These are phyloP conservation scores for Kodamaea sp. DNA, from an alignment of 1,139 yeast species.

Conservation along the genomic window DNA sequence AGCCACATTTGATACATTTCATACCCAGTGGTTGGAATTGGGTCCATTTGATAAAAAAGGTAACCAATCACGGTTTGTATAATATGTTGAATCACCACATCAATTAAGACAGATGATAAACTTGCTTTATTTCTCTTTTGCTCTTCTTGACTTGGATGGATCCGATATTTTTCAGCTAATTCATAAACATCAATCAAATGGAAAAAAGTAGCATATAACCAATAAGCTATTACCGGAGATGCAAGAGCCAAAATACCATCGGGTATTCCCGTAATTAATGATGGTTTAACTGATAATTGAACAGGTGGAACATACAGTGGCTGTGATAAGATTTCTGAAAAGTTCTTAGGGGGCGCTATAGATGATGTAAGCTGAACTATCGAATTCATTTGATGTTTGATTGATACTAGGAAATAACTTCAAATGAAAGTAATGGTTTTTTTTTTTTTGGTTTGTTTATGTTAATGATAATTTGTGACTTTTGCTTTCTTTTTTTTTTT, in stretches of 20 bases:
- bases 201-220: conserved; percentile 73
- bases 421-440: no score
- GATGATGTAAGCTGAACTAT: conserved; percentile 1
- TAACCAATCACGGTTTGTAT: conserved; percentile 75
- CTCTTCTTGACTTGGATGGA: conserved; percentile 90
- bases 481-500: no score
- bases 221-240: conserved; percentile 77
- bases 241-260: conserved; percentile 73
- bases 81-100: conserved; percentile 79
- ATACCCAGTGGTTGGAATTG: conserved; percentile 64
- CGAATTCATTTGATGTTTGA: no score
- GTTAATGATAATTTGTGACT: no score
- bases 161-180: conserved; percentile 76
- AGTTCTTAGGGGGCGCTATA: conserved; percentile 17
- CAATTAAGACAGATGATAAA: conserved; percentile 63
- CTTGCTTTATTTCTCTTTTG: conserved; percentile 70
- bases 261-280: conserved; percentile 54
- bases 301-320: conserved; percentile 10
- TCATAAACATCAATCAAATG: conserved; percentile 70
- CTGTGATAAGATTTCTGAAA: conserved; percentile 16
- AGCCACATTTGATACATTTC: conserved; percentile 71
- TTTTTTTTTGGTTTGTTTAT: no score
- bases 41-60: conserved; percentile 53
- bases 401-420: no score
- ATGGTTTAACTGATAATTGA: conserved; percentile 24